Percentiles rank a stretch among this genome's conserved stretches.
Conservation (phyloP, 179 eudicot species). For the Beta macrorhiza region DNA sequence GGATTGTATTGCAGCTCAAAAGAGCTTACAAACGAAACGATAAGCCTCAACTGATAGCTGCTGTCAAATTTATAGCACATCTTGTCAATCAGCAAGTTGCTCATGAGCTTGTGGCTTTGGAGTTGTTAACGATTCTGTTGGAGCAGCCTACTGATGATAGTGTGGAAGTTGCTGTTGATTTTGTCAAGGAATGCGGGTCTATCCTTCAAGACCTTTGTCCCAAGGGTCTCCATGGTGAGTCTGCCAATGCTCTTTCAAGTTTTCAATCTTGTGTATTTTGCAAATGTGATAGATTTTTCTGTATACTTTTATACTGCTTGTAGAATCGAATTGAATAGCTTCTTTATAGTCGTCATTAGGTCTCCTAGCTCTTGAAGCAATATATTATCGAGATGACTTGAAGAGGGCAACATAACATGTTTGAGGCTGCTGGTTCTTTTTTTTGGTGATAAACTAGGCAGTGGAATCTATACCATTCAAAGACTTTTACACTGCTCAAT, state of each 20-base stretch:
- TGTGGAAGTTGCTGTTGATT: conserved; percentile 94
- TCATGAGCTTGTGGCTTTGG: conserved; percentile 81
- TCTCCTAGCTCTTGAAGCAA: not conserved
- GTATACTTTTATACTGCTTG: not conserved
- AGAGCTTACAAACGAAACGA: conserved; percentile 86
- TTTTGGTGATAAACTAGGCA: no score
- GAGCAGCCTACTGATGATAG: conserved; percentile 88
- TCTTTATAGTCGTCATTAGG: not conserved
- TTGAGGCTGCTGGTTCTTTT: no score
- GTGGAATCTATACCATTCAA: no score
- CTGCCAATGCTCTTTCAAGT: not conserved
- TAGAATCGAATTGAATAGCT: not conserved
- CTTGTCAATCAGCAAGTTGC: conserved; percentile 90
- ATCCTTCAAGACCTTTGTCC: conserved; percentile 83
- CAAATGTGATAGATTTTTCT: not conserved
- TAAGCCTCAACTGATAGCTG: conserved; percentile 86
- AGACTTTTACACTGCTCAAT: no score
- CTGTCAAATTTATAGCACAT: conserved; percentile 89
- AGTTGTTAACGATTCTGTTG: conserved; percentile 63
- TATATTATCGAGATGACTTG: not conserved
- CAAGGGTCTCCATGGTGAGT: conserved; percentile 74
- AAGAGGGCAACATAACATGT: no score
- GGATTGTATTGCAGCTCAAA: conserved; percentile 72
- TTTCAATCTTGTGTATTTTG: not conserved
- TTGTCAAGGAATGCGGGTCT: conserved; percentile 81